Evolutionary conservation across 306 rosid genomes (phyloP).

Genomic region (Luffa aegyptiaca): DNA sequence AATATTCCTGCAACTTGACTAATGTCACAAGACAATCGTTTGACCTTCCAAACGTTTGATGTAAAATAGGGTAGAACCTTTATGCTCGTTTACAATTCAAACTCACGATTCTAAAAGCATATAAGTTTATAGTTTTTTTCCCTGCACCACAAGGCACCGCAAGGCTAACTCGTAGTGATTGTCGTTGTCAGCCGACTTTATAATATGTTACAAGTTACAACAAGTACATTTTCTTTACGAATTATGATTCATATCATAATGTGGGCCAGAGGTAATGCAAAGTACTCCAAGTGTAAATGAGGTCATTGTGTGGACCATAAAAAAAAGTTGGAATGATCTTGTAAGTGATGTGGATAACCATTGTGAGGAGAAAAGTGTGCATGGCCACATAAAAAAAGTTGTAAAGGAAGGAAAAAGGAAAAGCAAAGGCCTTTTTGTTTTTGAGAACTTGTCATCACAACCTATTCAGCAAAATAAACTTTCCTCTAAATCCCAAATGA

Average conservation of each 20-base stretch:
- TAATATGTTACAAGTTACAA: background rate
- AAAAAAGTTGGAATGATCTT: background rate
- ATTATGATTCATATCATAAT: slow-evolving; percentile 1
- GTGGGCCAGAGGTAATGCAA: background rate
- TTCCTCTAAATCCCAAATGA: background rate
- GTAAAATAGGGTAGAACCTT: background rate
- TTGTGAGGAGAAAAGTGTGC: slow-evolving; percentile 21
- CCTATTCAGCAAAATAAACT: background rate
- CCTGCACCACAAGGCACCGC: fast-evolving
- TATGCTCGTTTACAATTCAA: background rate
- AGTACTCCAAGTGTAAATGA: background rate
- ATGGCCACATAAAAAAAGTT: slow-evolving; percentile 5
- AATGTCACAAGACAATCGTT: background rate
- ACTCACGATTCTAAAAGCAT: background rate
- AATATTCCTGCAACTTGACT: background rate
- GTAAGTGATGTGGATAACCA: slow-evolving; percentile 7
- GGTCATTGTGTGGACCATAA: slow-evolving; percentile 8
- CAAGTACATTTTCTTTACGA: background rate
- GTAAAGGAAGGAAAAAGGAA: background rate
- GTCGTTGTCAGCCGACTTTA: background rate
- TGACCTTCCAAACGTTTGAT: background rate
- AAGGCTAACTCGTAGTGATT: background rate
- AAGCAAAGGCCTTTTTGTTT: background rate
- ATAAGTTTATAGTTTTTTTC: background rate
- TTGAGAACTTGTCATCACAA: background rate